Evolutionary conservation across 352 stramenopile species (phyloP).

Genomic region (Globisporangium recalcitrans): DNA sequence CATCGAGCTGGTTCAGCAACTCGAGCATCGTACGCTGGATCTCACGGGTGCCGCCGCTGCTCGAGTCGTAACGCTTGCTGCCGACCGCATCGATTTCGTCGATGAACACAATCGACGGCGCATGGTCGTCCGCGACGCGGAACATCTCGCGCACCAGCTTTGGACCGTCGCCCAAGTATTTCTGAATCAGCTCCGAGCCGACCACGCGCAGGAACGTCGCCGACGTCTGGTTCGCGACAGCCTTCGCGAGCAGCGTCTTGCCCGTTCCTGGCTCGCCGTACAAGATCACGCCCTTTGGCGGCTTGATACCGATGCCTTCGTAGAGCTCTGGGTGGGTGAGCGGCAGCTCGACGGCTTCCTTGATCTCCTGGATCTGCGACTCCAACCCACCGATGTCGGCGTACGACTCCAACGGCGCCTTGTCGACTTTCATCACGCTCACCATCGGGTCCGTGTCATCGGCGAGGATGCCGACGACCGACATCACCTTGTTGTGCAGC

Average conservation of each 20-base stretch:
- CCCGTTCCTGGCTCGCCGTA: conserved; percentile 99
- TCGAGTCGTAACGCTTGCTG: conserved; percentile 99
- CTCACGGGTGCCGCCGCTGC: conserved; percentile 96
- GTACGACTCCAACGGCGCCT: conserved; percentile 98
- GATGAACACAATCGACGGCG: conserved; percentile 99
- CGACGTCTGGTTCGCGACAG: conserved; percentile 99
- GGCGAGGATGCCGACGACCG: conserved; percentile 97
- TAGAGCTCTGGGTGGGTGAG: conserved; percentile 99
- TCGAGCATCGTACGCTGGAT: conserved; percentile 99
- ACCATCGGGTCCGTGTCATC: conserved; percentile 99
- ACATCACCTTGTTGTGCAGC: conserved; percentile 99
- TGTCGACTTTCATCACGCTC: conserved; percentile 99
- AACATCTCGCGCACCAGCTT: conserved; percentile 99
- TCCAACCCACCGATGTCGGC: conserved; percentile 99
- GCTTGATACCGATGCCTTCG: conserved; percentile 98
- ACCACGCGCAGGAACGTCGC: conserved; percentile 99
- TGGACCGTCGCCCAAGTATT: conserved; percentile 98
- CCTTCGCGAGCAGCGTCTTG: conserved; percentile 99
- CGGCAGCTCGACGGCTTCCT: conserved; percentile 95
- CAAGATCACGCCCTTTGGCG: conserved; percentile 99
- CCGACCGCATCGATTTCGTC: conserved; percentile 99
- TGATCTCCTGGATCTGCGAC: conserved; percentile 95
- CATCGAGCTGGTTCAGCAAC: conserved; percentile 99
- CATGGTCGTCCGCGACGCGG: conserved; percentile 97
- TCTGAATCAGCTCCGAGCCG: conserved; percentile 99